Conservation (phyloP, 1,284 basidiomycete genomes). For the Entoloma clypeatum region DNA sequence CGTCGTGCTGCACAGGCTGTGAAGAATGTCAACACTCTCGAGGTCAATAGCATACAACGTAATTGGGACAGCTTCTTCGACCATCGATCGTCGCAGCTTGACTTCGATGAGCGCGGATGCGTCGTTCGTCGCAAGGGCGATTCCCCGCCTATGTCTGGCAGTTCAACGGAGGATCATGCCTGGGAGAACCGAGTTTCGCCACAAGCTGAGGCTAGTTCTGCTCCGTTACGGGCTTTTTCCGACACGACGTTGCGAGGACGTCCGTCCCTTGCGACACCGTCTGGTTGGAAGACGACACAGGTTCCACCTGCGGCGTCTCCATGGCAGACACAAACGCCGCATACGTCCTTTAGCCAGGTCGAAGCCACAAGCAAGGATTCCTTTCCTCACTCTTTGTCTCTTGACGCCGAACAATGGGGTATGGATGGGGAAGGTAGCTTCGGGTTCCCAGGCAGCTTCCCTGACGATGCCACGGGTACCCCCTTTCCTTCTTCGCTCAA, state of each 20-base stretch:
- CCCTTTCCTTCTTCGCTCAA: no score
- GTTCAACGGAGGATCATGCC: constrained; percentile 6
- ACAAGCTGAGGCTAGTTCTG: no score
- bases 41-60: background rate
- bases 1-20: constrained; percentile 13
- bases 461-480: no score
- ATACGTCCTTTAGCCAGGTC: no score
- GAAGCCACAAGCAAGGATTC: no score
- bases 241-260: no score
- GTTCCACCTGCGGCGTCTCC: constrained; percentile 10
- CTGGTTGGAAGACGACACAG: constrained; percentile 19
- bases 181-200: no score
- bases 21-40: constrained; percentile 9
- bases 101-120: constrained; percentile 14
- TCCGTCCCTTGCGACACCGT: constrained; percentile 13
- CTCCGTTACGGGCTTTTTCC: no score
- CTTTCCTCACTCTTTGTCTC: no score
- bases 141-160: constrained; percentile 3
- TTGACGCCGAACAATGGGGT: no score
- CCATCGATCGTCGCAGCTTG: constrained; percentile 14
- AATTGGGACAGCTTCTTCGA: constrained; percentile 16
- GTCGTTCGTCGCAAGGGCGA: constrained; percentile 12
- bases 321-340: constrained; percentile 6
- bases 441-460: no score
- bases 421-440: no score